Base-by-base conservation (phyloP, 768 basidiomycete species). In the Boletus edulis region DNA sequence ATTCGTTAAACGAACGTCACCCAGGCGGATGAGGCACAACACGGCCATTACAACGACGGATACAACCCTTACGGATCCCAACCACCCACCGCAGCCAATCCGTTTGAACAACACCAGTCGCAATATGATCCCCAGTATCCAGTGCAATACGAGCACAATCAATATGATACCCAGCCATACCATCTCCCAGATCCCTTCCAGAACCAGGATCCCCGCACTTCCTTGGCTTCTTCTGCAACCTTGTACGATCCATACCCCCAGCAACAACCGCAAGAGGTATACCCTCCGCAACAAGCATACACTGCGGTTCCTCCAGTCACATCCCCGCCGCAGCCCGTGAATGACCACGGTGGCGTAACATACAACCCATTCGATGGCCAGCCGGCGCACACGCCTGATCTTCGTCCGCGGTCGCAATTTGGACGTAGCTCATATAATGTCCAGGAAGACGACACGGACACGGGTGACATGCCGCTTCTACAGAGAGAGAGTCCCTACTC, bases 401-500 rank as follows among this genome's bases (percentile, higher is more conserved):
- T 74, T 14, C 72, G 60, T 18, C 57, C 63, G 4, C 65, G 60
- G 46, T 57, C 68, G n/a, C 63, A 62, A 8, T 59, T 65, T 20
- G 58, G 34, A 55, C 64, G 31, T 57, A 49, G n/a, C 55, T 62
- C 76, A 14, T 74, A 78, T 51, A 77, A 80, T 43, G 74, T 74
- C 27, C 67, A 66, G 0, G 76, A 81, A 15, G 74, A 75, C 7
- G 69, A 74, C 20, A 67, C 73, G 3, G 86, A 88, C 39, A 62
- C 77, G 0, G 87, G 85, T 11, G 87, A 89, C 55, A 85, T 89
- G 31, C 87, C 89, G 0, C 76, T 91, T 10, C 71, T 90, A 27
- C 66, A 73, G 5, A 70, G 82, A n/a, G 80, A 81, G 20, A 46
- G 54, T 14, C 56, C 60, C 27, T 58, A 63, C 53, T 37, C 67